phyloP scores from a whole-genome alignment of 73 alveolate genomes.

The Paramecium tetraurelia region DNA sequence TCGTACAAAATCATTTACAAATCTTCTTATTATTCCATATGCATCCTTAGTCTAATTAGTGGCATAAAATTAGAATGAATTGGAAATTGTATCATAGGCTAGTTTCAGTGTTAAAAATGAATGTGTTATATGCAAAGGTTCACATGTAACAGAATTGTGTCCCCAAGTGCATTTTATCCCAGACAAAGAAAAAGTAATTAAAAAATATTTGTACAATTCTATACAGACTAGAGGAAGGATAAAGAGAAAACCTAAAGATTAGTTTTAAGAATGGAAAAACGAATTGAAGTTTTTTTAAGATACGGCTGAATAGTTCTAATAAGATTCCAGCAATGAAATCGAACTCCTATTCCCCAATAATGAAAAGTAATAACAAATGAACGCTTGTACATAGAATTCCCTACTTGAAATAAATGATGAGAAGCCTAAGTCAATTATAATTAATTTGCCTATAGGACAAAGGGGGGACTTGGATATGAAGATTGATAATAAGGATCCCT shows the following conservation, averaged over 20 bases:
- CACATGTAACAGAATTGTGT: neutral
- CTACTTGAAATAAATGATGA: neutral
- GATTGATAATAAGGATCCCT: neutral
- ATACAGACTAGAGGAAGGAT: neutral
- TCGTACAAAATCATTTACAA: neutral
- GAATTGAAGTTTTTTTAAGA: neutral
- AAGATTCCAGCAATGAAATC: neutral
- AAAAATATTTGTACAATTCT: neutral
- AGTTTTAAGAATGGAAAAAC: neutral
- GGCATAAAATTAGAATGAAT: neutral
- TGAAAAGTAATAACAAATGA: neutral
- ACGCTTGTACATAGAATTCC: neutral
- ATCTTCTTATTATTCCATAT: neutral
- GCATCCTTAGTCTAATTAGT: neutral
- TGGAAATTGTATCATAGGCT: neutral
- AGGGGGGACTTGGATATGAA: neutral
- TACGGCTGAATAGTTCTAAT: neutral
- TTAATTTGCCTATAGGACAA: neutral
- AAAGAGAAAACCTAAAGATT: neutral
- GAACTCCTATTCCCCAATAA: neutral
- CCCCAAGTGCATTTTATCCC: neutral
- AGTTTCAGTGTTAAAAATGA: neutral
- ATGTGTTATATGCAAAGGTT: neutral
- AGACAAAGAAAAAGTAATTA: neutral
- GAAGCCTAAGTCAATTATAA: neutral